Evolutionary conservation across 2,329 filamentous ascomycete genomes (phyloP).

Genomic region (Fusarium acutatum): DNA sequence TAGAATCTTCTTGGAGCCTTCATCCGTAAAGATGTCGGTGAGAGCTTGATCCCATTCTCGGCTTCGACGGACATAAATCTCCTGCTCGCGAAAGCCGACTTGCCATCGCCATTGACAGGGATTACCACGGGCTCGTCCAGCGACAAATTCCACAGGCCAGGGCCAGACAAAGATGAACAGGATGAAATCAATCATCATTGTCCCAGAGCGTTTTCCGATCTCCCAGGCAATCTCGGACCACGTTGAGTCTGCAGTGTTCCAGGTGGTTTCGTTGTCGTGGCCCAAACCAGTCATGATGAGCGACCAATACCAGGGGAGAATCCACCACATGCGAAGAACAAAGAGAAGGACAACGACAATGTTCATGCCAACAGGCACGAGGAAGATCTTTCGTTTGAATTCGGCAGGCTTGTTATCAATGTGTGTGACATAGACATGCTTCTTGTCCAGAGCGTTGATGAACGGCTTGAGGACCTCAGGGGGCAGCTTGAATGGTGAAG

Average conservation of each 20-base stretch:
- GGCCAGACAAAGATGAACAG: conserved; percentile 74
- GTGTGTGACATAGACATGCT: conserved; percentile 85
- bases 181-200: conserved; percentile 78
- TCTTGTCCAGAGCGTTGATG: conserved; percentile 69
- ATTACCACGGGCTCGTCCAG: conserved; percentile 64
- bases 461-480: conserved; percentile 72
- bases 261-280: conserved; percentile 70
- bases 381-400: conserved; percentile 85
- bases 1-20: conserved; percentile 64
- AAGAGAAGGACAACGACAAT: conserved; percentile 71
- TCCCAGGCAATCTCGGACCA: conserved; percentile 66
- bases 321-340: conserved; percentile 72
- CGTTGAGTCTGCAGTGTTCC: conserved; percentile 65
- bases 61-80: conserved; percentile 83
- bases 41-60: conserved; percentile 74
- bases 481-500: conserved; percentile 73
- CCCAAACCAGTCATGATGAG: conserved; percentile 73
- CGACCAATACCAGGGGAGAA: conserved; percentile 76
- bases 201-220: conserved; percentile 66
- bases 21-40: conserved; percentile 61
- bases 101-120: conserved; percentile 77
- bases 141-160: conserved; percentile 78
- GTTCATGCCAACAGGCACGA: conserved; percentile 82
- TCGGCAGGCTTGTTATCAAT: conserved; percentile 74
- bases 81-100: conserved; percentile 79